phyloP scores from a whole-genome alignment of 2,329 filamentous ascomycete genomes.

The Ambrosiella xylebori region DNA sequence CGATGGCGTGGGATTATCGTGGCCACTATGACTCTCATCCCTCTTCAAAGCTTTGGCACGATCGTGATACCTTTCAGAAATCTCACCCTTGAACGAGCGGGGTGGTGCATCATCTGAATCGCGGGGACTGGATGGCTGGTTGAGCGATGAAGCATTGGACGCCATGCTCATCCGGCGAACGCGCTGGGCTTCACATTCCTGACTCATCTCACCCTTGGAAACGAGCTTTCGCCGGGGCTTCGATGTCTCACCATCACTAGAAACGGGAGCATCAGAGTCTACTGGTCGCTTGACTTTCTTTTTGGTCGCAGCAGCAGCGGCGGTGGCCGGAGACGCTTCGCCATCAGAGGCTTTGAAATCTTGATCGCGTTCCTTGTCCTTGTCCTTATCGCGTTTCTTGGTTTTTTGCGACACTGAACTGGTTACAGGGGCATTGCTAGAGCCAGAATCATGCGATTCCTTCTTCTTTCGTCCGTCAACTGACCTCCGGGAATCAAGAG shows the following conservation, averaged over 20 bases:
- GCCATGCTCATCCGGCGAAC: constrained; percentile 41
- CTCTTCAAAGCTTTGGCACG: constrained; percentile 43
- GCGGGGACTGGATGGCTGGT: constrained; percentile 36
- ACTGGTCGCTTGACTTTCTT: constrained; percentile 32
- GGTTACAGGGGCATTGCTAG: constrained; percentile 18
- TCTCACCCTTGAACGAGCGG: constrained; percentile 30
- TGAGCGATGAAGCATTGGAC: constrained; percentile 35
- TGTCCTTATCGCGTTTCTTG: constrained; percentile 25
- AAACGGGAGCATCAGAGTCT: constrained; percentile 37
- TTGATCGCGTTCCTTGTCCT: constrained; percentile 31
- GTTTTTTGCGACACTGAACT: constrained; percentile 22
- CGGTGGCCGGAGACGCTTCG: constrained; percentile 31
- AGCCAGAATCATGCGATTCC: constrained; percentile 26
- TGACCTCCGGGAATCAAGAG: constrained; percentile 18
- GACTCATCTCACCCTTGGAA: constrained; percentile 44
- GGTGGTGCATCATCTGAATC: constrained; percentile 30
- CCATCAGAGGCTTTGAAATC: constrained; percentile 28
- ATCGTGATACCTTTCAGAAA: constrained; percentile 33
- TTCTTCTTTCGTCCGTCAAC: constrained; percentile 29
- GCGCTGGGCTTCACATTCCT: constrained; percentile 30
- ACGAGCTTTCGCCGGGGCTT: constrained; percentile 47
- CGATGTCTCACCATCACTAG: constrained; percentile 41
- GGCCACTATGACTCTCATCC: constrained; percentile 37
- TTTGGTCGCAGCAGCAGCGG: constrained; percentile 20
- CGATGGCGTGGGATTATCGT: constrained; percentile 32